Base-by-base conservation (phyloP, 768 basidiomycete genomes). In the Artomyces pyxidatus region DNA sequence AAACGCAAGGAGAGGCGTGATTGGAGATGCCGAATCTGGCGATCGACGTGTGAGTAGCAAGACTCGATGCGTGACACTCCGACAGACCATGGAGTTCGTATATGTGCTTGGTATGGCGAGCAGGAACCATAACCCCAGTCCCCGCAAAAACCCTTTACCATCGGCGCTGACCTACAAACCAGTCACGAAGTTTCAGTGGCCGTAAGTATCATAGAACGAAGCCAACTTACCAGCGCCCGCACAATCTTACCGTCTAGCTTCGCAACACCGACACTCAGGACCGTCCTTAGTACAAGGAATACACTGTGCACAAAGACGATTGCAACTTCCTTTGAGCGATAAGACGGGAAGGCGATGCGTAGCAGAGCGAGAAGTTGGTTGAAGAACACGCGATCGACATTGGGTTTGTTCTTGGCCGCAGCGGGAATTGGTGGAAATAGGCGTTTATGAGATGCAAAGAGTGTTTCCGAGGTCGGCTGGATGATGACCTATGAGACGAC, bases 101-200 rank as follows among this genome's bases (percentile, higher is more conserved):
- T 92, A 93, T 19, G 91, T 92, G 61, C 88, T 91, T 0, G 95
- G 95, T 22, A 98, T 74, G 2, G 93, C 91, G 9, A 98, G 73
- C 9, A 81, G 69, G 60, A 94, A 96, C 95, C 95, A 98, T 47
- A 89, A 71, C 0, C 71, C 85, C 1, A 98, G 67, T 1, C 93
- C 94, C 46, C 71, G 76, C 16, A 90, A 56, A 62, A 97, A 97
- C 0, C 90, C 92, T 44, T 74, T 74, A 0, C 81, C 87, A 59
- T 98, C 81, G 0, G 91, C 93, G 40, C 81, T 88, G 37, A 91
- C 77, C 78, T 80, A 51, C n/a, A n/a, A 1, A 37, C 17, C 16
- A 26, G 22, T 22, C 28, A 26, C 29, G 50, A 35, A 37, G 46
- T 39, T 49, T 29, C 44, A n/a, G 9, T 4, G 17, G 10, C 14